These are phyloP conservation scores for Pulveroboletus sp. DNA, from an alignment of 768 basidiomycete genomes.

Conservation along the genomic window DNA sequence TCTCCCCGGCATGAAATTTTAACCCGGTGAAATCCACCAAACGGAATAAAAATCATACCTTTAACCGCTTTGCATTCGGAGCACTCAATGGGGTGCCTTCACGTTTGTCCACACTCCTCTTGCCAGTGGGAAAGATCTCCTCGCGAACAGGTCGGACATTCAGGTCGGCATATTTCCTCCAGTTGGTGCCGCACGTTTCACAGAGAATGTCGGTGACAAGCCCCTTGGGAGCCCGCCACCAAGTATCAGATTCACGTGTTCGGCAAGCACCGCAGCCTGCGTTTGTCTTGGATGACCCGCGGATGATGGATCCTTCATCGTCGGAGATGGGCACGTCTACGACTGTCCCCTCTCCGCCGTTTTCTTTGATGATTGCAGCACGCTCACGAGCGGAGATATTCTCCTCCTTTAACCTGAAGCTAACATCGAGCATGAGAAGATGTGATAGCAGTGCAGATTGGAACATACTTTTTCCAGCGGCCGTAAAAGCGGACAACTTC, in stretches of 20 bases:
- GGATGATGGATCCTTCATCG: constrained; percentile 76
- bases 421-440: constrained; percentile 28
- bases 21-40: background rate
- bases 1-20: constrained; percentile 11
- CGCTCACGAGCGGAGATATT: constrained; percentile 48
- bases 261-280: constrained; percentile 80
- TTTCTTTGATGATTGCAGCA: constrained; percentile 29
- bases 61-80: constrained; percentile 60
- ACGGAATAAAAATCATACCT: constrained; percentile 36
- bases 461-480: constrained; percentile 77
- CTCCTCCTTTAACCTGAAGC: constrained; percentile 68
- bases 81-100: constrained; percentile 60
- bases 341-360: constrained; percentile 28
- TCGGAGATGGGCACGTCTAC: constrained; percentile 41
- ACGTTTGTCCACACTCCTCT: constrained; percentile 48
- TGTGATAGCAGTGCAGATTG: background rate
- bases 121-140: constrained; percentile 48
- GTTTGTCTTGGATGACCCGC: constrained; percentile 50
- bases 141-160: constrained; percentile 73
- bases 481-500: constrained; percentile 85
- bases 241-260: constrained; percentile 71
- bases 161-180: constrained; percentile 92
- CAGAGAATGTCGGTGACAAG: constrained; percentile 78
- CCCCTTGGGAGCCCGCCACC: constrained; percentile 94
- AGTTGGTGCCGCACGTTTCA: constrained; percentile 81